Evolutionary conservation across 139 green algal genomes (phyloP).

Genomic region (Deuterostichococcus epilithicus): DNA sequence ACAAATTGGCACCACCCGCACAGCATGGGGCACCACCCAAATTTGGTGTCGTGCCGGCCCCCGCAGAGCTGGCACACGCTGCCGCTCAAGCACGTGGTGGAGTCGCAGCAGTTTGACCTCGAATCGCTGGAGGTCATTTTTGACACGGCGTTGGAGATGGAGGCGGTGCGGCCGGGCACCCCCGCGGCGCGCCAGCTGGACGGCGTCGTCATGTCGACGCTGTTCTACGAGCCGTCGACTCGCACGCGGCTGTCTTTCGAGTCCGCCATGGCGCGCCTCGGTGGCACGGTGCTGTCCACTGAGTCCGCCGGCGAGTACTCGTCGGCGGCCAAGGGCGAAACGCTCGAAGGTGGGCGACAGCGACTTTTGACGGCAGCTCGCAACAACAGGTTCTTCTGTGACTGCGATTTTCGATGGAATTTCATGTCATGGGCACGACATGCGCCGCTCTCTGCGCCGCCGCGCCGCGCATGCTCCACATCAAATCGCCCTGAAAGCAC

Average conservation of each 20-base stretch:
- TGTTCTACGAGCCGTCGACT: conserved; percentile 99
- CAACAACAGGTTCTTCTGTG: too few species aligned
- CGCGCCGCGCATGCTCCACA: too few species aligned
- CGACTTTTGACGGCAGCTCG: not conserved
- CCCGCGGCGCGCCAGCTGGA: conserved; percentile 67
- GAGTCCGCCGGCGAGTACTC: conserved; percentile 96
- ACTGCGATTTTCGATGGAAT: too few species aligned
- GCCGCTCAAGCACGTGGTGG: conserved; percentile 71
- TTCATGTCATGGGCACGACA: too few species aligned
- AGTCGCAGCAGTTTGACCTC: conserved; percentile 88
- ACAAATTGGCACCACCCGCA: too few species aligned
- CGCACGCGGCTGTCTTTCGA: conserved; percentile 97
- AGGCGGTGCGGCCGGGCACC: conserved; percentile 50
- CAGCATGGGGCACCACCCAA: too few species aligned
- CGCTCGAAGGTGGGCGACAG: conserved; percentile 74
- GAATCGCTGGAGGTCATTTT: conserved; percentile 85
- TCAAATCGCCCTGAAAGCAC: too few species aligned
- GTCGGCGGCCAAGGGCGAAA: conserved; percentile 97
- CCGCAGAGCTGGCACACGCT: conserved; percentile 18
- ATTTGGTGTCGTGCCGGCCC: too few species aligned
- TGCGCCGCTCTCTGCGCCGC: too few species aligned
- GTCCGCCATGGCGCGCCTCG: conserved; percentile 88
- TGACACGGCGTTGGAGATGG: conserved; percentile 68
- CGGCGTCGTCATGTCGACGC: conserved; percentile 92
- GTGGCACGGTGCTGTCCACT: conserved; percentile 91